Conservation (phyloP, 225 moss, liverwort and hornwort genomes). For the Asterella californica region DNA sequence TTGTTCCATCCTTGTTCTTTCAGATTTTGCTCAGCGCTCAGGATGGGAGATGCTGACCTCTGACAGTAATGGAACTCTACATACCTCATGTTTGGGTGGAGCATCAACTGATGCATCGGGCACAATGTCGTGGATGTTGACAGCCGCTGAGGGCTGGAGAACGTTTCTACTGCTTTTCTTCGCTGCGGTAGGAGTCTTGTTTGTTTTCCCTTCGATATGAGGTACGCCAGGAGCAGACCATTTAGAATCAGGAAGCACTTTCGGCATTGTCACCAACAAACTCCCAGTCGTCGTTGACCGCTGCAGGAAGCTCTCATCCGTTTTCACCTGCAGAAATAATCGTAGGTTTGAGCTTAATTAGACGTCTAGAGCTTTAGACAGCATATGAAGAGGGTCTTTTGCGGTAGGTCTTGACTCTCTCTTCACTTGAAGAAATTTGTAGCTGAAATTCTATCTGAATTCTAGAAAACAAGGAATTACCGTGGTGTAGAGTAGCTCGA, state of each 20-base stretch:
- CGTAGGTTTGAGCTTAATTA: too few species aligned
- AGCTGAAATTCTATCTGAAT: too few species aligned
- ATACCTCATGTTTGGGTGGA: not conserved
- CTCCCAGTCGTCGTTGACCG: conserved; percentile 67
- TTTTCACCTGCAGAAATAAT: conserved; percentile 53
- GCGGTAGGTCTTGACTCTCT: too few species aligned
- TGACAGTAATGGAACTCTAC: too few species aligned
- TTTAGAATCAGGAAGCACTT: conserved; percentile 21
- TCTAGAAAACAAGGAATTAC: too few species aligned
- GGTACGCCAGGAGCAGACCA: conserved; percentile 19
- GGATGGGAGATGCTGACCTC: not conserved
- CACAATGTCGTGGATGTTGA: conserved; percentile 43
- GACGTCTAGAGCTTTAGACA: too few species aligned
- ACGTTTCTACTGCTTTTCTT: conserved; percentile 15
- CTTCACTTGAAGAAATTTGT: too few species aligned
- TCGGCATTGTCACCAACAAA: conserved; percentile 62
- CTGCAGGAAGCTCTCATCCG: conserved; percentile 63
- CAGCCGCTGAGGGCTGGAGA: conserved; percentile 16
- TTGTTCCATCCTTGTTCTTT: too few species aligned
- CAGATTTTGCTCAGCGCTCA: not conserved
- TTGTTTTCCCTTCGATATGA: conserved; percentile 29
- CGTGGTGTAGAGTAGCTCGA: too few species aligned
- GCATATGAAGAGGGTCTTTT: too few species aligned
- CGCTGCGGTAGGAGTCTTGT: conserved; percentile 25
- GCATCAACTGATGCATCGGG: not conserved